phyloP scores from a whole-genome alignment of 2,329 filamentous ascomycete species.

The Trichoderma atrobrunneum region DNA sequence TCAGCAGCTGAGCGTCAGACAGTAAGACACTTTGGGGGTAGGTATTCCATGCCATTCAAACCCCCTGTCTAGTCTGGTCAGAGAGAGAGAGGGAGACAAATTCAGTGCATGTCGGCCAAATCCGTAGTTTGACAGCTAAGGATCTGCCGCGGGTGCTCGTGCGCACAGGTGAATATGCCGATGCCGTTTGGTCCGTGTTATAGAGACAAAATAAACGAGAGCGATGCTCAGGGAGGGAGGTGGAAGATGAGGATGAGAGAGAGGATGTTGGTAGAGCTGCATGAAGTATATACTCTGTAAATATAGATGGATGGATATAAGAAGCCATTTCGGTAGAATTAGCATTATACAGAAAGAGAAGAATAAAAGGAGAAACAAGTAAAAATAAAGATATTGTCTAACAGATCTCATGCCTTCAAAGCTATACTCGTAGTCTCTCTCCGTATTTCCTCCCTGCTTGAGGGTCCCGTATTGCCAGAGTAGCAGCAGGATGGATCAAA shows the following conservation, averaged over 20 bases:
- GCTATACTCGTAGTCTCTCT: background rate
- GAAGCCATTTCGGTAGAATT: background rate
- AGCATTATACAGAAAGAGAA: background rate
- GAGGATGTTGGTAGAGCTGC: background rate
- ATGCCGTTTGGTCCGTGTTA: background rate
- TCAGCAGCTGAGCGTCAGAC: background rate
- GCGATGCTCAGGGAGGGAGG: background rate
- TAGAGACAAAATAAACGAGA: background rate
- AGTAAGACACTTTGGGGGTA: background rate
- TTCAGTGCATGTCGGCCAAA: slow-evolving; percentile 11
- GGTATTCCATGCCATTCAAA: background rate
- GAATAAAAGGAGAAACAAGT: background rate
- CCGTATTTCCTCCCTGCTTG: background rate
- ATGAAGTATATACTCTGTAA: background rate
- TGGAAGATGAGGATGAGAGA: background rate
- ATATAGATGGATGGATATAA: background rate
- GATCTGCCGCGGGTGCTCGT: slow-evolving; percentile 1
- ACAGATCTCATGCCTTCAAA: background rate
- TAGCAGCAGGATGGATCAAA: background rate
- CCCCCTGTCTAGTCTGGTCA: background rate
- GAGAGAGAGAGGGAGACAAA: background rate
- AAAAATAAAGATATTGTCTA: background rate
- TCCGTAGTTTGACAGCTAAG: slow-evolving; percentile 7
- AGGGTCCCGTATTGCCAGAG: background rate
- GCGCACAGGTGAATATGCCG: background rate